Base-by-base conservation (phyloP, 345 rosid species). In the Anastatica hierochuntica region DNA sequence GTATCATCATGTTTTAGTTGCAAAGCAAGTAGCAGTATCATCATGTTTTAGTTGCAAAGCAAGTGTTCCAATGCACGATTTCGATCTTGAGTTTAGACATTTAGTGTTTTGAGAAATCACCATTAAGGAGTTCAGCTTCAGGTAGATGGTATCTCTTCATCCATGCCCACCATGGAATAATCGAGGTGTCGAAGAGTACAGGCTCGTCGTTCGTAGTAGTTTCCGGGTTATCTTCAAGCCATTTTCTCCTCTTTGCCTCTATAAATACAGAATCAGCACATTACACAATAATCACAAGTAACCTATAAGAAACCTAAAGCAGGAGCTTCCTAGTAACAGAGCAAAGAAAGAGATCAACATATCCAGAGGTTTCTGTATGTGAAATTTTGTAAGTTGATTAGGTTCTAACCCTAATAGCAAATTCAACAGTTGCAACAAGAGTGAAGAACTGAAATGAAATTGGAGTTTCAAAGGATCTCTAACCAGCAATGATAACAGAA, bases 101-200 rank as follows among this genome's bases (percentile, higher is more conserved):
- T n/a, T 43, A 43, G 31, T 48, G 44, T 21, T 31, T 15, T 21
- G 36, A 3, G 5, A 50, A 74, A 79, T 53, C 18, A 88, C 98
- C 98, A 50, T 92, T 92, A 16, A 88, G 95, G 29, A 79, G 77
- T 64, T 92, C 98, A 0, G 98, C 98, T 76, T 92, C 98, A 0
- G 96, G 96, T 33, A 92, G 77, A 72, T 92, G 98, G 75, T 76
- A 92, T 57, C 96, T 78, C 74, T 83, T 92, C 76, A 81, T 75
- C 98, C 98, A 92, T 16, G 83, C 79, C 98, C 98, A 92, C 98
- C 98, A 92, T 36, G 98, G 98, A 44, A 92, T 63, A 51, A 84
- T 79, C 33, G 96, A 79, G 16, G 98, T 84, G 54, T 92, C 95
- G 6, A 92, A 92, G 60, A 88, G 76, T 8, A 92, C 77, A 64